phyloP scores from a whole-genome alignment of 148 eudicot species.

The Cornus suecica region DNA sequence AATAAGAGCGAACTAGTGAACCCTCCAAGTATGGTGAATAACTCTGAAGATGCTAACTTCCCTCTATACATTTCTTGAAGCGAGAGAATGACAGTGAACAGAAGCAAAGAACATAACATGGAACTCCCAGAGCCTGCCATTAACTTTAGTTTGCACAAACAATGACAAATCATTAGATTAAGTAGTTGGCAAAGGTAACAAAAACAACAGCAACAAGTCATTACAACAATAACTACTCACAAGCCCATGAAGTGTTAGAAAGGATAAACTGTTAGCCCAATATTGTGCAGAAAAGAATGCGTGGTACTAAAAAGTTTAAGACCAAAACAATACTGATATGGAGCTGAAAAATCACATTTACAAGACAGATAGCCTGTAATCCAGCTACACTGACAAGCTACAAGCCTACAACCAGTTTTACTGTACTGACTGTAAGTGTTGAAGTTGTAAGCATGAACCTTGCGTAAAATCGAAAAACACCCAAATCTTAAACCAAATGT shows the following conservation, averaged over 20 bases:
- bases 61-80: constrained; percentile 80
- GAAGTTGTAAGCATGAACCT: neutral
- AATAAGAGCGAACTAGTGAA: constrained; percentile 75
- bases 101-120: constrained; percentile 64
- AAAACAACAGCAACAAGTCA: neutral
- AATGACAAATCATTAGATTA: neutral
- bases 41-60: constrained; percentile 78
- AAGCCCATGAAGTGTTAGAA: neutral
- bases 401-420: neutral
- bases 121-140: constrained; percentile 86
- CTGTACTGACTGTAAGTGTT: neutral
- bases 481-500: neutral
- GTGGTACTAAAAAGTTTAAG: neutral
- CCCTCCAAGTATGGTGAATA: constrained; percentile 87
- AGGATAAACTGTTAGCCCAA: neutral
- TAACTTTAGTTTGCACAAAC: constrained; percentile 12
- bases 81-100: constrained; percentile 63
- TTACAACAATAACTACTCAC: neutral
- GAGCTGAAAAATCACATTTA: neutral
- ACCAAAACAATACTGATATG: neutral
- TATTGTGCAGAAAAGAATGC: neutral
- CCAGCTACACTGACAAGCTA: neutral
- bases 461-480: neutral
- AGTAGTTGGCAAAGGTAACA: neutral
- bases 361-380: neutral